Conservation (phyloP, 352 stramenopile species). For the Phytophthora aleatoria region DNA sequence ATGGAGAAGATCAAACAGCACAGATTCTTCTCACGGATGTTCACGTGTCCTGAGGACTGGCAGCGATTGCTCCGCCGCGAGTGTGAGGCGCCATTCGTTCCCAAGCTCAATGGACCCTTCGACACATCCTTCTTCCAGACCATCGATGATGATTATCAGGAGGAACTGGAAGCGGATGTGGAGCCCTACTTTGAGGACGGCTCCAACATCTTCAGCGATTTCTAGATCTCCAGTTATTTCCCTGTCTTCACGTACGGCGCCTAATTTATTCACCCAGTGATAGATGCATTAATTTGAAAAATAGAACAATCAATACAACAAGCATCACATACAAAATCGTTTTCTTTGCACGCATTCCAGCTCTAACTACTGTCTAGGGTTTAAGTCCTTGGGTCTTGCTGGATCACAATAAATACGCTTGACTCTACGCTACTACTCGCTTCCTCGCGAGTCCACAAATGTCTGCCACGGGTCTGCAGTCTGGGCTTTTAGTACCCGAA, state of each 20-base stretch:
- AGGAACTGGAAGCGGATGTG: conserved; percentile 55
- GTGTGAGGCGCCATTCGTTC: conserved; percentile 57
- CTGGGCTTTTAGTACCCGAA: conserved; percentile 40
- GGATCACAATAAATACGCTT: conserved; percentile 36
- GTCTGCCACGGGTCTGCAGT: conserved; percentile 31
- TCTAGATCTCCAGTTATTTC: conserved; percentile 28
- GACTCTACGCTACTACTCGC: conserved; percentile 31
- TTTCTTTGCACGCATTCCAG: background rate
- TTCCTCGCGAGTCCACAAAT: conserved; percentile 20
- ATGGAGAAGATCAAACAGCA: conserved; percentile 66
- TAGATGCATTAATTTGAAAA: conserved; percentile 22
- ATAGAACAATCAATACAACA: conserved; percentile 13
- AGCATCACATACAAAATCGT: conserved; percentile 1
- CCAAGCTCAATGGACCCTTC: conserved; percentile 64
- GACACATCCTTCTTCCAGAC: conserved; percentile 76
- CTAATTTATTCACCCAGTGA: conserved; percentile 31
- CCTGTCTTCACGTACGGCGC: background rate
- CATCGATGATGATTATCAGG: conserved; percentile 55
- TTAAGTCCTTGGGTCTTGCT: conserved; percentile 6
- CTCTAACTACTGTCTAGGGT: conserved; percentile 8
- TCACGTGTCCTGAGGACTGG: conserved; percentile 47
- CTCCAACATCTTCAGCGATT: conserved; percentile 68
- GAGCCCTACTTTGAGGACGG: conserved; percentile 73
- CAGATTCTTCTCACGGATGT: conserved; percentile 56
- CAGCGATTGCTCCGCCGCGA: conserved; percentile 46